phyloP scores from a whole-genome alignment of 768 basidiomycete genomes.

The Amanita subjunquillea region DNA sequence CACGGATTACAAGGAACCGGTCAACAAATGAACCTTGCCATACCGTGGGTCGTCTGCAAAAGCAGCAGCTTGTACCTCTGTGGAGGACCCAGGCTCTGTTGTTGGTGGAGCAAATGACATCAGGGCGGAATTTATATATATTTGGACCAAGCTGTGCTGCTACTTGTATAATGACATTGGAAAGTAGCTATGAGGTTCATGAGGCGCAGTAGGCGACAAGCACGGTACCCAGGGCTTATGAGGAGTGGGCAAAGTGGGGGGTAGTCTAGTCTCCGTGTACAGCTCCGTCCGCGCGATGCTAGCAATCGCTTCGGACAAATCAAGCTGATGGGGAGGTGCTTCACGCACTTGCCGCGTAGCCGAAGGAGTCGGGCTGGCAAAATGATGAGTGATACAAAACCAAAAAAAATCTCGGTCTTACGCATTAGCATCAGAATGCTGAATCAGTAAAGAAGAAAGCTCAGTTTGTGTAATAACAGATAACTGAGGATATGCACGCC shows the following conservation, averaged over 20 bases:
- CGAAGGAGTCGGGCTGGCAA: conserved; percentile 44
- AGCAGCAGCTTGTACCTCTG: conserved; percentile 46
- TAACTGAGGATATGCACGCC: conserved; percentile 85
- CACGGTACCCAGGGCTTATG: conserved; percentile 69
- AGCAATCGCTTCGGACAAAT: conserved; percentile 65
- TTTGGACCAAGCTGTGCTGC: conserved; percentile 4
- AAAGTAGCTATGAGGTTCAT: conserved; percentile 74
- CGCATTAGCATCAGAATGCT: conserved; percentile 60
- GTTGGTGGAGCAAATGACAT: conserved; percentile 42
- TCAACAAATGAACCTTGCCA: conserved; percentile 5
- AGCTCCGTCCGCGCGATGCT: conserved; percentile 49
- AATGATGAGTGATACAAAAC: neutral
- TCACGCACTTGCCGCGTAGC: conserved; percentile 14
- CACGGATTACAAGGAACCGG: conserved; percentile 13
- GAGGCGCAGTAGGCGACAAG: conserved; percentile 68
- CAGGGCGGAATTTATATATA: conserved; percentile 1
- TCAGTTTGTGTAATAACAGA: conserved; percentile 82
- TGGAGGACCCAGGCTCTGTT: conserved; percentile 41
- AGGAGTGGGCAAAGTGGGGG: conserved; percentile 61
- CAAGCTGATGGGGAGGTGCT: conserved; percentile 31
- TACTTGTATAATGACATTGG: conserved; percentile 61
- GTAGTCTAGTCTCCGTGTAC: conserved; percentile 55
- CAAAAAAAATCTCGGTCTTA: conserved; percentile 24
- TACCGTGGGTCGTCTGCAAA: conserved; percentile 75
- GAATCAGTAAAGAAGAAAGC: conserved; percentile 69